These are phyloP conservation scores for Abrus pulchellus DNA, from an alignment of 306 rosid genomes.

Conservation along the genomic window DNA sequence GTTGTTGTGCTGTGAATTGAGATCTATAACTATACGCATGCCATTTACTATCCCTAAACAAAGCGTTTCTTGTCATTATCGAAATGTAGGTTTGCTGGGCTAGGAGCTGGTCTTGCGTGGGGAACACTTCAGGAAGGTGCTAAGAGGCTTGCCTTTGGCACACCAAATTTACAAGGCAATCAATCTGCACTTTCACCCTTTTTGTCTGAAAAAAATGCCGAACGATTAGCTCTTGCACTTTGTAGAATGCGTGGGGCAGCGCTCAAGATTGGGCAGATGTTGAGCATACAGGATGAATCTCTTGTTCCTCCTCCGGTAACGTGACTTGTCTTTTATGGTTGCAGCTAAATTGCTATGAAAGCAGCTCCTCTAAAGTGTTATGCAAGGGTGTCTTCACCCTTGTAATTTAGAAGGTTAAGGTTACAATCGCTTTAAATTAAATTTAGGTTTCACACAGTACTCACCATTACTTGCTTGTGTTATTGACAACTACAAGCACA, in stretches of 20 bases:
- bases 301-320: constrained; percentile 96
- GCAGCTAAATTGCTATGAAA: constrained; percentile 12
- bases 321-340: constrained; percentile 12
- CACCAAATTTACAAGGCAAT: constrained; percentile 53
- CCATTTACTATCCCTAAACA: neutral
- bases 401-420: neutral
- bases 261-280: constrained; percentile 94
- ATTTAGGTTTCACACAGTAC: neutral
- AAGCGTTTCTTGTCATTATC: neutral
- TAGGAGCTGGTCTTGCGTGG: constrained; percentile 96
- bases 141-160: constrained; percentile 83
- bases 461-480: constrained; percentile 13
- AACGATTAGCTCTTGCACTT: constrained; percentile 87
- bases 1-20: constrained; percentile 8
- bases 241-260: constrained; percentile 99
- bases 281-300: constrained; percentile 95
- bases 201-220: constrained; percentile 81
- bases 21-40: neutral
- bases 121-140: constrained; percentile 95
- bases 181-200: constrained; percentile 71
- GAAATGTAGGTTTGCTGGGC: constrained; percentile 80
- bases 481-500: neutral
- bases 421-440: neutral
- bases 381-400: neutral
- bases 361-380: neutral